Evolutionary conservation across 768 basidiomycete species (phyloP).

Genomic region (Termitomyces heimii): DNA sequence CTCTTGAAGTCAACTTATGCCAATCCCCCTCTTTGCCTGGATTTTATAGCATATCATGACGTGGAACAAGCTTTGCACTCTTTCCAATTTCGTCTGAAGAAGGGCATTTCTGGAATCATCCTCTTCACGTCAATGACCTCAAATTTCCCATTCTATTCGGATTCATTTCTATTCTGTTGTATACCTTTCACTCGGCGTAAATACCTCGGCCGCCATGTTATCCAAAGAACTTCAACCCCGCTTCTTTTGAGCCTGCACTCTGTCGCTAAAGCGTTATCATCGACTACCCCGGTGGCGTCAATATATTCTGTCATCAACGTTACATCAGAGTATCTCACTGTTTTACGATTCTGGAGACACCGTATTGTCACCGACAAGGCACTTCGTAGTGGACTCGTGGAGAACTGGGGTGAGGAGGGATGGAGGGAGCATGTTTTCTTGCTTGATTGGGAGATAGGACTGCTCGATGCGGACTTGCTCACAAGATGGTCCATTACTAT

Average conservation of each 20-base stretch:
- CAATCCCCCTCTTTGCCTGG: slow-evolving; percentile 4
- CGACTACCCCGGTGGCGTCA: slow-evolving; percentile 16
- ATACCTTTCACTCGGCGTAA: slow-evolving; percentile 35
- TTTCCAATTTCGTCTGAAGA: slow-evolving; percentile 16
- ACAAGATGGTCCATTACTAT: slow-evolving; percentile 41
- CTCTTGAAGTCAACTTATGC: background rate
- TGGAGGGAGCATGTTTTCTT: slow-evolving; percentile 46
- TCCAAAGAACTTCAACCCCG: slow-evolving; percentile 28
- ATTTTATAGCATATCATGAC: slow-evolving; percentile 17
- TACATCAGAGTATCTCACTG: slow-evolving; percentile 26
- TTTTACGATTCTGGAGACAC: slow-evolving; percentile 18
- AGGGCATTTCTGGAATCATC: slow-evolving; percentile 15
- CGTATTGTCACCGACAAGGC: slow-evolving; percentile 21
- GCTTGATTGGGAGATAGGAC: slow-evolving; percentile 45
- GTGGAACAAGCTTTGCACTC: slow-evolving; percentile 17
- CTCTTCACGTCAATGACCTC: slow-evolving; percentile 33
- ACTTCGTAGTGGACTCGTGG: slow-evolving; percentile 23
- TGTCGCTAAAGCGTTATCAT: slow-evolving; percentile 29
- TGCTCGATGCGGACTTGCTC: slow-evolving; percentile 38
- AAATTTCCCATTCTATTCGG: slow-evolving; percentile 25
- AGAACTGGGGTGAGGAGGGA: slow-evolving; percentile 22
- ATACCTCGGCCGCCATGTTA: slow-evolving; percentile 9
- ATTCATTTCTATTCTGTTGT: slow-evolving; percentile 33
- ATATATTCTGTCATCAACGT: slow-evolving; percentile 34
- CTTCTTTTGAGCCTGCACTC: slow-evolving; percentile 30